These are phyloP conservation scores for Meyerozyma carpophila DNA, from an alignment of 1,139 yeast species.

Conservation along the genomic window DNA sequence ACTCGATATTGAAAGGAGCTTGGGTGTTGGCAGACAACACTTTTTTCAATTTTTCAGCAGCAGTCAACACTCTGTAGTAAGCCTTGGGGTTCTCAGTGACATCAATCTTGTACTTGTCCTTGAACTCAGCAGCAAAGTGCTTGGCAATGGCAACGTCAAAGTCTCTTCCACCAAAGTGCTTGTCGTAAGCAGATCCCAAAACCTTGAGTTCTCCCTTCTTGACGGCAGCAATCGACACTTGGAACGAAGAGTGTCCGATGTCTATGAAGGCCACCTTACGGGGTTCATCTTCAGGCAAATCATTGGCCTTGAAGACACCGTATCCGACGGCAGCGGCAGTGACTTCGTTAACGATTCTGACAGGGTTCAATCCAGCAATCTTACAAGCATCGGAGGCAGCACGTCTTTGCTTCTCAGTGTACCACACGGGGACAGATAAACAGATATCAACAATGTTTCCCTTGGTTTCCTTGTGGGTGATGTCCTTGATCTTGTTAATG, in stretches of 20 bases:
- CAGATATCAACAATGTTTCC: constrained; percentile 80
- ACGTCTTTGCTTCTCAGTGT: constrained; percentile 93
- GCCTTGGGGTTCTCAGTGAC: constrained; percentile 90
- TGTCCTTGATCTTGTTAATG: constrained; percentile 82
- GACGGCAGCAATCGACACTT: constrained; percentile 85
- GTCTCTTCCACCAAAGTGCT: constrained; percentile 98
- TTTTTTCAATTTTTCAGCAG: constrained; percentile 92
- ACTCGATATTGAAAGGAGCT: constrained; percentile 94
- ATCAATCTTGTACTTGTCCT: constrained; percentile 88
- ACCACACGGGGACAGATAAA: constrained; percentile 96
- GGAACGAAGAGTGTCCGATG: constrained; percentile 95
- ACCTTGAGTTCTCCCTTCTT: constrained; percentile 96
- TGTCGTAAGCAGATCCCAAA: constrained; percentile 87
- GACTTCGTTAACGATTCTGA: constrained; percentile 92
- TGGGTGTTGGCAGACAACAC: constrained; percentile 91
- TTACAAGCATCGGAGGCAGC: constrained; percentile 93
- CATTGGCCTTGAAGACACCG: constrained; percentile 96
- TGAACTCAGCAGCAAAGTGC: constrained; percentile 91
- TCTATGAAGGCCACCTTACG: constrained; percentile 90
- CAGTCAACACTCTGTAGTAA: constrained; percentile 83
- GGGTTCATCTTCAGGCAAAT: constrained; percentile 88
- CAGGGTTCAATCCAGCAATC: constrained; percentile 96
- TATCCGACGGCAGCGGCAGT: constrained; percentile 99
- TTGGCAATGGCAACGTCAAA: constrained; percentile 90
- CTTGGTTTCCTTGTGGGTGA: constrained; percentile 78